phyloP scores from a whole-genome alignment of 352 stramenopile species.

The Globisporangium echinulatum region DNA sequence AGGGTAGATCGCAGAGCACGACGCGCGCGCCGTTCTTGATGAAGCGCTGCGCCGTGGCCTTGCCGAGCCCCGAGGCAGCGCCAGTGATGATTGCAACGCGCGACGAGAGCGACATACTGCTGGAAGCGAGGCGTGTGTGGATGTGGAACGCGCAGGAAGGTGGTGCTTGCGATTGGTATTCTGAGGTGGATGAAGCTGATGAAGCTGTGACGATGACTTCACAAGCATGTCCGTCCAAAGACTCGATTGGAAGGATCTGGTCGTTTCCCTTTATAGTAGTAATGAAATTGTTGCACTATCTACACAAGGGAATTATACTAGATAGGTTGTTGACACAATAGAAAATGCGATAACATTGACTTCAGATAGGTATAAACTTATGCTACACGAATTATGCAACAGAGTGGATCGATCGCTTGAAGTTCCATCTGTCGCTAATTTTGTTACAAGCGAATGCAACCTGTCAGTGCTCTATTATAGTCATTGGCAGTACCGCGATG shows the following conservation, averaged over 20 bases:
- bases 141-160: neutral
- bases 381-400: too few relatives aligned
- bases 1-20: conserved; percentile 90
- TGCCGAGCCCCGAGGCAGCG: conserved; percentile 90
- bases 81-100: conserved; percentile 90
- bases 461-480: neutral
- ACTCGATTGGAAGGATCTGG: conserved; percentile 5
- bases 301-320: neutral
- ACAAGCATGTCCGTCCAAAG: conserved; percentile 2
- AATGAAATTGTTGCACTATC: neutral
- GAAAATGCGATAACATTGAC: too few relatives aligned
- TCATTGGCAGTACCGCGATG: neutral
- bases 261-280: neutral
- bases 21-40: conserved; percentile 86
- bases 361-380: too few relatives aligned
- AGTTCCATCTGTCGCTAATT: conserved; percentile 1
- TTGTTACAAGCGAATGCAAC: neutral
- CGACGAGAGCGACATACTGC: conserved; percentile 47
- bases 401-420: too few relatives aligned
- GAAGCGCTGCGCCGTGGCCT: conserved; percentile 88
- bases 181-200: neutral
- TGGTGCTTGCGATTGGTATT: neutral
- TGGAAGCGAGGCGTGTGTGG: neutral
- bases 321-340: too few relatives aligned
- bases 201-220: neutral